Base-by-base conservation (phyloP, 2,329 filamentous ascomycete genomes). In the Fusarium stilboides region DNA sequence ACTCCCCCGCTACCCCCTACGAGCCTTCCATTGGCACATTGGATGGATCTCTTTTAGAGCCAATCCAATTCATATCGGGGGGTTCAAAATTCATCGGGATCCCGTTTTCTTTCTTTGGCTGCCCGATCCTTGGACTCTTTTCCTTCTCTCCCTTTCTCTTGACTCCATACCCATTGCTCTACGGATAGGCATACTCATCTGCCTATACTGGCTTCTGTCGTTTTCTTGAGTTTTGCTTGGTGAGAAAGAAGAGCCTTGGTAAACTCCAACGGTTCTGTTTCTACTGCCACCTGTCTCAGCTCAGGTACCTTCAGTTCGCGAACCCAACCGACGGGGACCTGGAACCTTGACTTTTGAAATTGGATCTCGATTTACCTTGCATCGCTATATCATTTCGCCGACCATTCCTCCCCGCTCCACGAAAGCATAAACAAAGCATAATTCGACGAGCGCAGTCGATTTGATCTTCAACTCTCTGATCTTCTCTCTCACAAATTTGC, bases 1-100 rank as follows among this genome's bases (percentile, higher is more conserved):
- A 46, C 56, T 56, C 57, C 60, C 63, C 68, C 67, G 63, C 65
- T 69, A 55, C 52, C 66, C 65, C 66, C 66, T 69, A 69, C 43
- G 57, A 54, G 57, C 51, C 39, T 63, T 65, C 20, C 20, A 22
- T 22, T 15, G 22, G 13, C 37, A 28, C 26, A 28, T 28, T 58
- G 65, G 61, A 57, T 67, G 66, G 65, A 71, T 71, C 69, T 69
- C 54, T 66, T 56, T 58, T 66, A 55, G 62, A 70, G 65, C 69
- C 69, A 69, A 68, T 64, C 66, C 60, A 70, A 57, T 68, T 65
- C 51, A 47, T 42, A 62, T 68, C 57, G 59, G 64, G 65, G 63
- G 65, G 57, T 70, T 73, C 70, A 72, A 73, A 72, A 74, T 72
- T 72, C 53, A 73, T 72, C 56, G 57, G 55, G 69, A 59, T 72